Evolutionary conservation across 257 asterid genomes (phyloP).

Genomic region (Forsythia viridissima): DNA sequence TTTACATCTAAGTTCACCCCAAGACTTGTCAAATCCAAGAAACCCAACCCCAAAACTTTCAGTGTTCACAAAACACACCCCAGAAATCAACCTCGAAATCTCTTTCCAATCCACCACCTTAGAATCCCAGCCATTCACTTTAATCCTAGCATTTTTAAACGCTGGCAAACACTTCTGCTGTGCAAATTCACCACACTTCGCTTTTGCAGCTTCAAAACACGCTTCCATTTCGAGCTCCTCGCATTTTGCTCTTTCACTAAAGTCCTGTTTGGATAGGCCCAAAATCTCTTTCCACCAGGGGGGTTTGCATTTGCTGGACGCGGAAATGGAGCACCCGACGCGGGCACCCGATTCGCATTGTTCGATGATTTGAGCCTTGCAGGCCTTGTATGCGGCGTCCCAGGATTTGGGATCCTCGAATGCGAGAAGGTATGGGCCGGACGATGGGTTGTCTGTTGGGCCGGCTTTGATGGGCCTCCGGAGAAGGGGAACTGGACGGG

Average conservation of each 20-base stretch:
- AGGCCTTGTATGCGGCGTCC: slow-evolving; percentile 59
- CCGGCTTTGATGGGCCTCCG: slow-evolving; percentile 66
- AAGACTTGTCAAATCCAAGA: slow-evolving; percentile 40
- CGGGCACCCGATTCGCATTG: slow-evolving; percentile 87
- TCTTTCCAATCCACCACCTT: slow-evolving; percentile 40
- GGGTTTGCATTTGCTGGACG: slow-evolving; percentile 76
- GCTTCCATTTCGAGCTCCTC: slow-evolving; percentile 80
- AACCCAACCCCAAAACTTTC: slow-evolving; percentile 32
- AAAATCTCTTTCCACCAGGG: slow-evolving; percentile 75
- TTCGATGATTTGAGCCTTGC: slow-evolving; percentile 50
- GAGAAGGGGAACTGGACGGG: slow-evolving; percentile 62
- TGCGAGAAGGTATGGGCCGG: slow-evolving; percentile 69
- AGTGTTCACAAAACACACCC: slow-evolving; percentile 42
- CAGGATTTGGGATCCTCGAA: slow-evolving; percentile 62
- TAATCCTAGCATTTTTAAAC: slow-evolving; percentile 61
- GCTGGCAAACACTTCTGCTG: slow-evolving; percentile 63
- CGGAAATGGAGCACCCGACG: slow-evolving; percentile 84
- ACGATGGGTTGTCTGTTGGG: slow-evolving; percentile 44
- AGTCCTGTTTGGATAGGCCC: slow-evolving; percentile 47
- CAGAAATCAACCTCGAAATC: slow-evolving; percentile 54
- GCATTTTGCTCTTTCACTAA: slow-evolving; percentile 63
- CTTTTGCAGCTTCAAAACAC: slow-evolving; percentile 58
- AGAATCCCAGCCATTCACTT: slow-evolving; percentile 41
- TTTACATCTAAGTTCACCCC: slow-evolving; percentile 49
- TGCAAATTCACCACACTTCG: slow-evolving; percentile 55